Percentiles rank a stretch among this genome's conserved stretches.
Evolutionary conservation across 2,329 filamentous ascomycete species (phyloP).

Genomic region (Fusarium nodosum): DNA sequence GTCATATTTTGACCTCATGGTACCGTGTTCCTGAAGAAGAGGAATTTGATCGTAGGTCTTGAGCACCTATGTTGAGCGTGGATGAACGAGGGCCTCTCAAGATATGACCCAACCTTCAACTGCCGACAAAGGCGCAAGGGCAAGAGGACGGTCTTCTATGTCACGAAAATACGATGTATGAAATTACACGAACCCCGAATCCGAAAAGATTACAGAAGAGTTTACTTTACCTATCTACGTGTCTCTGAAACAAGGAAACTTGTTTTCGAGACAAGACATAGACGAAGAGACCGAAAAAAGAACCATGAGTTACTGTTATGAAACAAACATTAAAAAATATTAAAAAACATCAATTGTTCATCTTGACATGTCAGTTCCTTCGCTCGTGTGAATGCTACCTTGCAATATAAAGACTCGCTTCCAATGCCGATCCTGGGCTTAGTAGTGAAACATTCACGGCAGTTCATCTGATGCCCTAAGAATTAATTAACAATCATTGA

Average conservation of each 20-base stretch:
- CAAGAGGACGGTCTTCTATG: conserved; percentile 34
- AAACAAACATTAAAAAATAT: conserved; percentile 13
- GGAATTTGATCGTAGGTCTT: conserved; percentile 3
- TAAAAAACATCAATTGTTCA: conserved; percentile 11
- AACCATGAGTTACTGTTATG: conserved; percentile 11
- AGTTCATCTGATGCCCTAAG: conserved; percentile 9
- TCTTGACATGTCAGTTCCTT: background rate
- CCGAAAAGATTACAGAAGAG: conserved; percentile 23
- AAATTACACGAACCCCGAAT: conserved; percentile 27
- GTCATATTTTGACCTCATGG: conserved; percentile 14
- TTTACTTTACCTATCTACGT: conserved; percentile 11
- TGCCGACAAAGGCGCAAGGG: conserved; percentile 35
- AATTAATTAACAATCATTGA: conserved; percentile 17
- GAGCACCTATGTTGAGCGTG: conserved; percentile 20
- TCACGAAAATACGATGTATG: conserved; percentile 26
- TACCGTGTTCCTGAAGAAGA: conserved; percentile 25
- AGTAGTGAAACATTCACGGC: conserved; percentile 28
- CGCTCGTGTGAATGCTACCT: conserved; percentile 9
- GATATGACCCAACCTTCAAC: conserved; percentile 26
- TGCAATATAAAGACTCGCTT: conserved; percentile 24
- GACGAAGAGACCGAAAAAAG: conserved; percentile 20
- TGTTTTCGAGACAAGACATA: background rate
- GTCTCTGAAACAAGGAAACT: conserved; percentile 12
- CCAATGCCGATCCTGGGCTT: conserved; percentile 10
- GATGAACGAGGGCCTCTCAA: conserved; percentile 4